Evolutionary conservation across 176 grass and related monocot species (phyloP), one percentile per base, ranked within the genome.

Genomic region (Alloteropsis semialata): DNA sequence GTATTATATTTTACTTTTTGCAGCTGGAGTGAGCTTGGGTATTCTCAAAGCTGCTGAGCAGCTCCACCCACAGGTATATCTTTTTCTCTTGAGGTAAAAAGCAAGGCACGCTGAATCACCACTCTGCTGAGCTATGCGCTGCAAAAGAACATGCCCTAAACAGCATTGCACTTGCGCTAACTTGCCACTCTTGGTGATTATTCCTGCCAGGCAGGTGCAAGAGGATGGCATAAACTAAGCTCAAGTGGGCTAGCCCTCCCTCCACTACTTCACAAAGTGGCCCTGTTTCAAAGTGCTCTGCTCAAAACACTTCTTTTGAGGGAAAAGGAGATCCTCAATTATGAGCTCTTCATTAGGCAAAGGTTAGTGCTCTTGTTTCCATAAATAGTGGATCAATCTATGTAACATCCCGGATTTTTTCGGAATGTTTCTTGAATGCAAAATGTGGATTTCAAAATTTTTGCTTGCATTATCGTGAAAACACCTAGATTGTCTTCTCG

Each of bases 51-150:
- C 72, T 65, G 75, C 49, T 21, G 68, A 76, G 13, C 34, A 74
- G 32, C 84, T 58, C 76, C 53, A 75, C 87, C 73, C 54, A 72
- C 24, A 61, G 55, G 8, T 6, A 58, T 44, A 55, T 86, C 87
- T 84, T 89, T 92, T 84, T 74, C 79, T 86, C 79, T 79, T 86
- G 64, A 84, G 86, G 90, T 82, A 89, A 89, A 89, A 89, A 72
- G 72, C 54, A 21, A 82, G 54, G 76, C 64, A 75, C 60, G 39
- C 53, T 83, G 82, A 72, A 82, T 82, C 77, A 75, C 69, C 45
- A 28, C 24, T 42, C 69, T 81, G 19, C 65, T 75, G 77, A 37
- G 59, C 61, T 76, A 68, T n/a, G 90, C 44, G 58, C 82, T 83
- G 84, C 63, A 77, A 86, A 83, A 86, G 83, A 83, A 75, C 65